These are phyloP conservation scores for Phytophthora syringae DNA, from an alignment of 352 stramenopile genomes.

Conservation along the genomic window DNA sequence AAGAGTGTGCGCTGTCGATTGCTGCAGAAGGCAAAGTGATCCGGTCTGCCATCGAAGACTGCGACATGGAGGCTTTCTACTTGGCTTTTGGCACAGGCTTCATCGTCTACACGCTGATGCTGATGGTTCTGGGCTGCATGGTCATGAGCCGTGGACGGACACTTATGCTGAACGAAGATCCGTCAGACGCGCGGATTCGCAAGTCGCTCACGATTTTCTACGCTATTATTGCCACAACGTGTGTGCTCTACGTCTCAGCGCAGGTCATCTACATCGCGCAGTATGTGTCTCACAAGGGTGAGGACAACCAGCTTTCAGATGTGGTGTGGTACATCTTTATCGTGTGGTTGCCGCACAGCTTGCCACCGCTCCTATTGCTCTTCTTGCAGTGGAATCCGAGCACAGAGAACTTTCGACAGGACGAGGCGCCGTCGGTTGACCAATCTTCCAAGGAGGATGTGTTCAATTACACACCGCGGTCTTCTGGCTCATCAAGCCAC, in stretches of 20 bases:
- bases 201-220: slow-evolving; percentile 91
- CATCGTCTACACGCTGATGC: slow-evolving; percentile 84
- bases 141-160: slow-evolving; percentile 86
- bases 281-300: slow-evolving; percentile 68
- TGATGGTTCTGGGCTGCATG: slow-evolving; percentile 88
- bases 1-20: slow-evolving; percentile 63
- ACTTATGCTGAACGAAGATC: slow-evolving; percentile 89
- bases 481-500: slow-evolving; percentile 78
- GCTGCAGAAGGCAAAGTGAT: slow-evolving; percentile 74
- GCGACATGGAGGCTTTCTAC: slow-evolving; percentile 84
- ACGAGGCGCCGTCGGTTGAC: slow-evolving; percentile 65
- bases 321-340: slow-evolving; percentile 91
- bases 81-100: slow-evolving; percentile 78
- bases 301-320: slow-evolving; percentile 75
- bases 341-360: slow-evolving; percentile 79
- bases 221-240: slow-evolving; percentile 86
- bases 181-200: slow-evolving; percentile 80
- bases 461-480: slow-evolving; percentile 85
- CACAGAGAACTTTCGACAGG: slow-evolving; percentile 67
- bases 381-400: slow-evolving; percentile 90
- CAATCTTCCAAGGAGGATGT: slow-evolving; percentile 84
- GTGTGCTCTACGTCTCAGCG: slow-evolving; percentile 86
- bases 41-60: slow-evolving; percentile 71
- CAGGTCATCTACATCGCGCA: slow-evolving; percentile 90
- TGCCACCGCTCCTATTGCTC: slow-evolving; percentile 77